phyloP scores from a whole-genome alignment of 2,329 filamentous ascomycete species.

The Exophiala viscosa region DNA sequence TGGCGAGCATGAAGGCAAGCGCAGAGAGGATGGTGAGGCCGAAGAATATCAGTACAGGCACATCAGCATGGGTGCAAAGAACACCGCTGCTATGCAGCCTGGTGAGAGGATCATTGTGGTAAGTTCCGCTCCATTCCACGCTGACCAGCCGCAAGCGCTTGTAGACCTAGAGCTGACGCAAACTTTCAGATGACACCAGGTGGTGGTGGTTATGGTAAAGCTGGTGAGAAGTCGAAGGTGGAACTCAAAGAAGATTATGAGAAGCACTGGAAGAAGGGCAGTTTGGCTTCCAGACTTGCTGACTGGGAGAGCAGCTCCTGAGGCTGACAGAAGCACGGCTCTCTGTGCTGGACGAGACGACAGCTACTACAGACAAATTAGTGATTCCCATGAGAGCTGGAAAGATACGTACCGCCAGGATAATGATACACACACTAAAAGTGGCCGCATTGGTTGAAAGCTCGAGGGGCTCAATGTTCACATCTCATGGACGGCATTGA shows the following conservation, averaged over 20 bases:
- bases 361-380: neutral
- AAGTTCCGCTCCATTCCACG: constrained; percentile 40
- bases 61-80: constrained; percentile 61
- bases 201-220: constrained; percentile 51
- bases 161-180: constrained; percentile 2
- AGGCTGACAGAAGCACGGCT: constrained; percentile 1
- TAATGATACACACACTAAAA: neutral
- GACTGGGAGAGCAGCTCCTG: constrained; percentile 50
- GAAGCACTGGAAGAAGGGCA: constrained; percentile 58
- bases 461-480: neutral
- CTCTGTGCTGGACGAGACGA: no score
- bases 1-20: constrained; percentile 47
- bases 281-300: constrained; percentile 46
- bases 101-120: constrained; percentile 61
- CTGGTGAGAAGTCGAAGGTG: constrained; percentile 51
- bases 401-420: neutral
- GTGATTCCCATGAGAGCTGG: neutral
- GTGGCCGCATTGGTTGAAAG: neutral
- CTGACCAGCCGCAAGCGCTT: neutral
- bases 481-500: neutral
- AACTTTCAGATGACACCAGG: constrained; percentile 35
- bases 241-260: constrained; percentile 55
- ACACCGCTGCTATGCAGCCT: constrained; percentile 57
- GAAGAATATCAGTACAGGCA: constrained; percentile 45
- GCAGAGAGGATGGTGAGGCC: constrained; percentile 39